phyloP scores from a whole-genome alignment of 148 eudicot genomes.

The Heliamphora exappendiculata region DNA sequence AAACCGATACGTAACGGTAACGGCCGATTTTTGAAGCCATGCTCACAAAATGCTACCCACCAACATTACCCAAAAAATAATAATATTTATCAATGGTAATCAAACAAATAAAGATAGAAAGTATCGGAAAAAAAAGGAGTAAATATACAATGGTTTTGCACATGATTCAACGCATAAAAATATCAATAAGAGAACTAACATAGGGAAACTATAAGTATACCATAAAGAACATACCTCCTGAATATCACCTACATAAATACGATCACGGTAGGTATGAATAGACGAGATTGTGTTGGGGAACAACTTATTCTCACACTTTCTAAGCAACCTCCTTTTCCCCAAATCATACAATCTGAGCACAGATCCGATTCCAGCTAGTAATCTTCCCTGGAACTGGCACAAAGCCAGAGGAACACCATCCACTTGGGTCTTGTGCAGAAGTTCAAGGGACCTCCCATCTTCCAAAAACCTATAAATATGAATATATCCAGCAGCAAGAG shows the following conservation, averaged over 20 bases:
- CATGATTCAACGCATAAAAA: no score
- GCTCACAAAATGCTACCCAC: no score
- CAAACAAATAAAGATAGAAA: no score
- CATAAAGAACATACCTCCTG: constrained; percentile 78
- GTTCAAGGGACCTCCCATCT: constrained; percentile 83
- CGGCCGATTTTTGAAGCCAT: no score
- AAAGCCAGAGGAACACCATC: constrained; percentile 94
- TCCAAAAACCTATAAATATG: constrained; percentile 90
- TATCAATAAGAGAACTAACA: no score
- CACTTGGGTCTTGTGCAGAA: constrained; percentile 94
- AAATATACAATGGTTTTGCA: no score
- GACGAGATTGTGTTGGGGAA: constrained; percentile 81
- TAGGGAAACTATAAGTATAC: no score
- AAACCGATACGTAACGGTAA: no score
- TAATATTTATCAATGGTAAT: no score
- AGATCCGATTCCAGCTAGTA: constrained; percentile 88
- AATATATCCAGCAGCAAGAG: constrained; percentile 73
- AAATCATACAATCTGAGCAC: constrained; percentile 88
- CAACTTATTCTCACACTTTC: constrained; percentile 97
- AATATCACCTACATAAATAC: constrained; percentile 94
- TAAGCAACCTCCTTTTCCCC: constrained; percentile 82
- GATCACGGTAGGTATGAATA: constrained; percentile 90
- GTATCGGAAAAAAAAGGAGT: no score
- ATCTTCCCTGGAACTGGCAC: constrained; percentile 88
- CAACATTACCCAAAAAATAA: no score